These are phyloP conservation scores for Asterionellopsis glacialis DNA, from an alignment of 108 stramenopile species.

Conservation along the genomic window DNA sequence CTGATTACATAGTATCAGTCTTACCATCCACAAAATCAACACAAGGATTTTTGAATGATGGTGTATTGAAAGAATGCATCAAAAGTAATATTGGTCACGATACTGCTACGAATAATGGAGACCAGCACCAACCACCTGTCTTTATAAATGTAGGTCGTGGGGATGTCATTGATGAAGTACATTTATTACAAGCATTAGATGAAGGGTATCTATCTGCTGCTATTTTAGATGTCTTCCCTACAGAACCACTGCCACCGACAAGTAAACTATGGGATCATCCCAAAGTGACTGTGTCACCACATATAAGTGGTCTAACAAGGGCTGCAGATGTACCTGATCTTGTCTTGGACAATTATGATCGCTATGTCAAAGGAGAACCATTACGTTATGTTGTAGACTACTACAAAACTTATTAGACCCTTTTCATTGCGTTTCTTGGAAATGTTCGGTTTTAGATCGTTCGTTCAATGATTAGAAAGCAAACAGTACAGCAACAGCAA, in stretches of 20 bases:
- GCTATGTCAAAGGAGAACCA: conserved; percentile 31
- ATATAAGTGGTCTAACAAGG: conserved; percentile 36
- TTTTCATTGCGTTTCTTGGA: no score
- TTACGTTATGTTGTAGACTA: no score
- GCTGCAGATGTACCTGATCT: conserved; percentile 35
- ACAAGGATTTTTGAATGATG: conserved; percentile 22
- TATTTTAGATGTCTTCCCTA: conserved; percentile 45
- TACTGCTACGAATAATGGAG: no score
- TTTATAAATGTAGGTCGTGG: conserved; percentile 51
- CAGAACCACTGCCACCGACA: conserved; percentile 32
- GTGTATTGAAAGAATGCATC: conserved; percentile 10
- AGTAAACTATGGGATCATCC: conserved; percentile 38
- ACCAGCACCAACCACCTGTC: conserved; percentile 19
- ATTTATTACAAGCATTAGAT: conserved; percentile 33
- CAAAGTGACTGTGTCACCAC: conserved; percentile 37
- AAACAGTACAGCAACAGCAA: no score
- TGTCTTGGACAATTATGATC: conserved; percentile 33
- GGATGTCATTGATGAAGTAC: conserved; percentile 31
- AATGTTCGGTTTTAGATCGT: no score
- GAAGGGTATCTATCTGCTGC: conserved; percentile 34
- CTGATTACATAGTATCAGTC: conserved; percentile 47
- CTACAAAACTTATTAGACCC: no score
- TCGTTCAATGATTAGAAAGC: no score
- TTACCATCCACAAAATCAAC: conserved; percentile 40
- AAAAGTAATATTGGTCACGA: conserved; percentile 14